Conservation (phyloP, 257 asterid genomes). For the Petunia axillaris region DNA sequence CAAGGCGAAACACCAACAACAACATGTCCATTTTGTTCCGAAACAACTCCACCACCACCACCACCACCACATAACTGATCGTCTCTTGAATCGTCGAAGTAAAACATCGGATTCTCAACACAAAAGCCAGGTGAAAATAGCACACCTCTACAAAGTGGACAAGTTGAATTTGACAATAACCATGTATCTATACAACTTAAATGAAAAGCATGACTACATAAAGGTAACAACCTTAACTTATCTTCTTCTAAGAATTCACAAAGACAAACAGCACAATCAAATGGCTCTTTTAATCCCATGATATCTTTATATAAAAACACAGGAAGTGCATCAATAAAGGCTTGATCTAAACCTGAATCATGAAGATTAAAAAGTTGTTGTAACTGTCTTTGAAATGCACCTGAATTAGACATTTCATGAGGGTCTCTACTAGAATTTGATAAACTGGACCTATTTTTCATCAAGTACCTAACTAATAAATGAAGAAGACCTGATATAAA, state of each 20-base stretch:
- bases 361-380: constrained; percentile 84
- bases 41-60: background rate
- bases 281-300: constrained; percentile 74
- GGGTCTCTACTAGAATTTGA: constrained; percentile 36
- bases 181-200: constrained; percentile 87
- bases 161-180: constrained; percentile 79
- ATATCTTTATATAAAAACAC: constrained; percentile 75
- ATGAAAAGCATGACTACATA: constrained; percentile 94
- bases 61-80: constrained; percentile 40
- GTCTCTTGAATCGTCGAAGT: constrained; percentile 54
- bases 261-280: constrained; percentile 89
- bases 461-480: constrained; percentile 58
- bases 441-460: constrained; percentile 45
- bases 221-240: constrained; percentile 68
- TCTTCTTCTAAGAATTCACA: constrained; percentile 79
- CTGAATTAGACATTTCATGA: constrained; percentile 57
- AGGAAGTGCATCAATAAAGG: constrained; percentile 78
- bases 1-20: constrained; percentile 31
- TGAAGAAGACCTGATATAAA: constrained; percentile 67
- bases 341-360: constrained; percentile 87
- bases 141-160: constrained; percentile 88
- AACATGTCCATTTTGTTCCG: constrained; percentile 32
- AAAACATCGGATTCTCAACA: constrained; percentile 62
- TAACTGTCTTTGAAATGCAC: constrained; percentile 69
- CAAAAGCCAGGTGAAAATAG: constrained; percentile 63